Evolutionary conservation across 768 basidiomycete genomes (phyloP).

Genomic region (Gelatoporia subvermispora): DNA sequence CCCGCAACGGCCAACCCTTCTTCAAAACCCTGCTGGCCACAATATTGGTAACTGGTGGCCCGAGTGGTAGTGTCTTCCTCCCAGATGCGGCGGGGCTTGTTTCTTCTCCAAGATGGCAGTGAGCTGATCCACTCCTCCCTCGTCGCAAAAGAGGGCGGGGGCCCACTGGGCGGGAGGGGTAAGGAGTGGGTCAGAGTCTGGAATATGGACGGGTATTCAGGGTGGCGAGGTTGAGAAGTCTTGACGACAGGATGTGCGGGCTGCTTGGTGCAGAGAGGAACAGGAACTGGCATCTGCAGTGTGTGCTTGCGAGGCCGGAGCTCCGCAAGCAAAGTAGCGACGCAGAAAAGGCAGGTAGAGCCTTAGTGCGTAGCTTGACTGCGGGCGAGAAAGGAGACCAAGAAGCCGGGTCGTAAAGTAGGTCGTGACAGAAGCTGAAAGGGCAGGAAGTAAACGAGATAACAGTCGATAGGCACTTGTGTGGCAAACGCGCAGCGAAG

Average conservation of each 20-base stretch:
- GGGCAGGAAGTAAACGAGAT: slow-evolving; percentile 17
- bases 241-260: slow-evolving; percentile 66
- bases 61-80: slow-evolving; percentile 41
- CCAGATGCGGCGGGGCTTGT: slow-evolving; percentile 63
- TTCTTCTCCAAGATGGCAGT: slow-evolving; percentile 66
- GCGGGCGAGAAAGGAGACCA: slow-evolving; percentile 32
- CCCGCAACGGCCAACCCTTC: slow-evolving; percentile 72
- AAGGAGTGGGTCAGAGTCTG: slow-evolving; percentile 53
- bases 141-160: slow-evolving; percentile 59
- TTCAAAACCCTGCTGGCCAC: slow-evolving; percentile 54
- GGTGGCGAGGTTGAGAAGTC: slow-evolving; percentile 37
- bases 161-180: slow-evolving; percentile 54
- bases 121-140: slow-evolving; percentile 73
- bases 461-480: slow-evolving; percentile 24
- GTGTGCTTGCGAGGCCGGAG: slow-evolving; percentile 9
- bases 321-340: slow-evolving; percentile 41
- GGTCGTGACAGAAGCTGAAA: slow-evolving; percentile 61
- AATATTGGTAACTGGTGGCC: slow-evolving; percentile 17
- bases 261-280: slow-evolving; percentile 55
- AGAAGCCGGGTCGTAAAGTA: slow-evolving; percentile 59
- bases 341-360: slow-evolving; percentile 12
- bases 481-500: slow-evolving; percentile 90
- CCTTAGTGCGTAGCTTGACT: slow-evolving; percentile 23
- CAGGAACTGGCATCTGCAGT: slow-evolving; percentile 84
- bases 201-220: slow-evolving; percentile 37